phyloP scores from a whole-genome alignment of 441 rosid species.

The Bocquillonia castaneifolia region DNA sequence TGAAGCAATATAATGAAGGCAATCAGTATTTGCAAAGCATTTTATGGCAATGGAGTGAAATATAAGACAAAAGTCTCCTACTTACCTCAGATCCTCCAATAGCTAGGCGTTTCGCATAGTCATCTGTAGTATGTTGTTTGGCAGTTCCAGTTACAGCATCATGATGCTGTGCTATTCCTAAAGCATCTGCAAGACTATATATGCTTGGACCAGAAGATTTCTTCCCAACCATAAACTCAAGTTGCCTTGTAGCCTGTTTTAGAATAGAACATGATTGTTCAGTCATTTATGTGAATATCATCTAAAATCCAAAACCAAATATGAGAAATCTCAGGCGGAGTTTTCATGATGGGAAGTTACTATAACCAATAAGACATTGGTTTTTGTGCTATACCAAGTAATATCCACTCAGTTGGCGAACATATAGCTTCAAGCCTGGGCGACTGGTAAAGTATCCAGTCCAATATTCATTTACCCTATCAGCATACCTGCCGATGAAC shows the following conservation, averaged over 20 bases:
- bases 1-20: constrained; percentile 9
- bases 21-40: background rate
- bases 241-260: constrained; percentile 78
- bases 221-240: constrained; percentile 77
- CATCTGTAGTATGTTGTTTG: constrained; percentile 86
- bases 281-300: background rate
- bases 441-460: constrained; percentile 94
- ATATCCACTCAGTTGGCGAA: constrained; percentile 80
- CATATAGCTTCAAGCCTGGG: constrained; percentile 79
- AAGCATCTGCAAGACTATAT: constrained; percentile 74
- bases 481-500: constrained; percentile 98
- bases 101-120: constrained; percentile 76
- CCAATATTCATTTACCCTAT: constrained; percentile 86
- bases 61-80: constrained; percentile 14
- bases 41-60: background rate
- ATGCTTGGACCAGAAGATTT: constrained; percentile 55
- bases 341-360: too few species aligned
- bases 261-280: too few species aligned
- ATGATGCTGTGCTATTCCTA: constrained; percentile 94
- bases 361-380: too few species aligned
- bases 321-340: background rate
- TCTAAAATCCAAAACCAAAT: background rate
- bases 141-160: constrained; percentile 92
- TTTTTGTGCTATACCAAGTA: too few species aligned
- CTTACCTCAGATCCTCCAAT: constrained; percentile 75